Percentiles rank a stretch among this genome's conserved stretches.
Conservation (phyloP, 2,329 filamentous ascomycete species). For the Coniochaeta sp. region DNA sequence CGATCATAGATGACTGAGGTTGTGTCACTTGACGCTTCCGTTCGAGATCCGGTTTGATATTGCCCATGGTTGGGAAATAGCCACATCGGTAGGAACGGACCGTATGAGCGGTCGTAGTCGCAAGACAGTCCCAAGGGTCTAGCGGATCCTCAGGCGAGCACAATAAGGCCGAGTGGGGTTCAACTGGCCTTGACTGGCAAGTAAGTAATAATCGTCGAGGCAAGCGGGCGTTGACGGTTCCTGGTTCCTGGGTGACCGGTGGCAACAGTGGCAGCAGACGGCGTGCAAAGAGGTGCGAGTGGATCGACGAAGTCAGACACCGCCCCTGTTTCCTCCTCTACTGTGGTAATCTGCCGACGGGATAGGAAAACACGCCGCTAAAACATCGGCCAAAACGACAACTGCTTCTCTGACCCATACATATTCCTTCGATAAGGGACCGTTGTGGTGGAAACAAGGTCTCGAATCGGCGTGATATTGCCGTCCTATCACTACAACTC, state of each 20-base stretch:
- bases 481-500: no score
- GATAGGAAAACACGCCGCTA: neutral
- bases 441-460: neutral
- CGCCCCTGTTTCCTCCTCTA: neutral
- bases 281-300: neutral
- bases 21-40: conserved; percentile 16
- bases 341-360: neutral
- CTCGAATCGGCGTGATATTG: neutral
- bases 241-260: conserved; percentile 6
- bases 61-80: conserved; percentile 21
- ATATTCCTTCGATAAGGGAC: neutral
- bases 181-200: no score
- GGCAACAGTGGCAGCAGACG: neutral
- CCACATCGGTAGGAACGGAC: conserved; percentile 33
- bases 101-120: conserved; percentile 25
- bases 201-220: conserved; percentile 3
- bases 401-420: neutral
- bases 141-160: conserved; percentile 6
- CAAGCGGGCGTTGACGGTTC: conserved; percentile 5
- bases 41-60: conserved; percentile 17
- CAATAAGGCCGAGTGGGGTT: conserved; percentile 13
- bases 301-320: neutral
- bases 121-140: neutral
- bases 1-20: conserved; percentile 9
- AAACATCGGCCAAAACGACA: neutral